A percentile compares a stretch with the other conserved stretches of the same genome.
Conservation (phyloP, 768 basidiomycete genomes). For the Naganishia friedmannii region DNA sequence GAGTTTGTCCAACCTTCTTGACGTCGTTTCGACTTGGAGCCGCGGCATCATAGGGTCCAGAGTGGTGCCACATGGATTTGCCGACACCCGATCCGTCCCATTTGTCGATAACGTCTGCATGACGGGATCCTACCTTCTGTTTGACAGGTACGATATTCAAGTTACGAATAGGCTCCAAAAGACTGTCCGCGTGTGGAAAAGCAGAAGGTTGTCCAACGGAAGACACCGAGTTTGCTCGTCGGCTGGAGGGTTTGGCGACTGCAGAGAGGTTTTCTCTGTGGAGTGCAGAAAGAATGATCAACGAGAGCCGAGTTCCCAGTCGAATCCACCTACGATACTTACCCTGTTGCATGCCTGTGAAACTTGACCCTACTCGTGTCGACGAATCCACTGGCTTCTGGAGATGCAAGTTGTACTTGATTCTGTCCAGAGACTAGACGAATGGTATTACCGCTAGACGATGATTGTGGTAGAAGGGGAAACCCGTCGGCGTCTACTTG, state of each 20-base stretch:
- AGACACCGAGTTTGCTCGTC: conserved; percentile 14
- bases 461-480: conserved; percentile 12
- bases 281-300: neutral
- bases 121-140: conserved; percentile 36
- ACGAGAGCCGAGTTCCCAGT: neutral
- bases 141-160: conserved; percentile 19
- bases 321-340: neutral
- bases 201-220: neutral
- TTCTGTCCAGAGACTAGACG: conserved; percentile 7
- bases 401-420: neutral
- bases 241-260: conserved; percentile 3
- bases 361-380: conserved; percentile 9
- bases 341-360: conserved; percentile 21
- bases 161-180: conserved; percentile 7
- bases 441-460: conserved; percentile 6
- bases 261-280: neutral
- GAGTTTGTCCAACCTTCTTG: conserved; percentile 29
- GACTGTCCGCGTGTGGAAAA: neutral
- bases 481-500: conserved; percentile 14
- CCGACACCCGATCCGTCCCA: conserved; percentile 53
- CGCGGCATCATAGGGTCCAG: conserved; percentile 51
- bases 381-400: neutral
- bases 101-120: conserved; percentile 51
- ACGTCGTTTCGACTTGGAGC: conserved; percentile 45
- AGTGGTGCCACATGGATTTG: conserved; percentile 33